Evolutionary conservation across 2,329 filamentous ascomycete genomes (phyloP).

Genomic region (Volutella citrinella): DNA sequence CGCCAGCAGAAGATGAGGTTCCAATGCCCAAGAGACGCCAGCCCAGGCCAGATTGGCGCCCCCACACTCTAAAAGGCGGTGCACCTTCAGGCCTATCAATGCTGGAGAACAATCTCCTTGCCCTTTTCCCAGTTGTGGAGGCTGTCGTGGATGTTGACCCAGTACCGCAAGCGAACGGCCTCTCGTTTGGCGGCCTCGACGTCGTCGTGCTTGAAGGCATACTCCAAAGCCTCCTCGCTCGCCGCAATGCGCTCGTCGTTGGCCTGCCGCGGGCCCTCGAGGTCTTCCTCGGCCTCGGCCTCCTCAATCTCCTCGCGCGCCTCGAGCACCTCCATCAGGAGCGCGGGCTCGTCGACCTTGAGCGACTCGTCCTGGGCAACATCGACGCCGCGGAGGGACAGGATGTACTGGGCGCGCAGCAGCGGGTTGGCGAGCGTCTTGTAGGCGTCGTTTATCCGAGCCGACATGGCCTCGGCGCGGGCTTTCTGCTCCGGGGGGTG

Average conservation of each 20-base stretch:
- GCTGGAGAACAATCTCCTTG: constrained; percentile 54
- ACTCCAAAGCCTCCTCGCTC: constrained; percentile 61
- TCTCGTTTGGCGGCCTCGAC: constrained; percentile 65
- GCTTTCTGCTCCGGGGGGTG: constrained; percentile 51
- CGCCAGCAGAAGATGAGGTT: too few relatives aligned
- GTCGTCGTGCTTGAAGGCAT: constrained; percentile 65
- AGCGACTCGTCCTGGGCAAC: constrained; percentile 75
- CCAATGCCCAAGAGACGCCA: too few relatives aligned
- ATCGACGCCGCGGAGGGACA: constrained; percentile 71
- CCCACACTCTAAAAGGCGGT: too few relatives aligned
- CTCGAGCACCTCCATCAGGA: constrained; percentile 79
- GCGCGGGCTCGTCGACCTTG: constrained; percentile 62
- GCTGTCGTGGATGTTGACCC: constrained; percentile 81
- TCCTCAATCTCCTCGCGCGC: constrained; percentile 73
- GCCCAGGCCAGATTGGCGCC: too few relatives aligned
- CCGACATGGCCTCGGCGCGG: constrained; percentile 72
- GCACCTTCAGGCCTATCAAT: too few relatives aligned
- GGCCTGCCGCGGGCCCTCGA: constrained; percentile 54
- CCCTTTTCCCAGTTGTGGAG: constrained; percentile 83
- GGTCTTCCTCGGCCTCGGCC: constrained; percentile 62
- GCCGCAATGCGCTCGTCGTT: constrained; percentile 67
- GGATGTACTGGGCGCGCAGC: constrained; percentile 81
- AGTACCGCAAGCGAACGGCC: constrained; percentile 79
- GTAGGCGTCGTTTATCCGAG: constrained; percentile 89
- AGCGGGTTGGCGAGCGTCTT: constrained; percentile 78